phyloP scores from a whole-genome alignment of 2,329 filamentous ascomycete genomes.

The Hymenoscyphus repandus region DNA sequence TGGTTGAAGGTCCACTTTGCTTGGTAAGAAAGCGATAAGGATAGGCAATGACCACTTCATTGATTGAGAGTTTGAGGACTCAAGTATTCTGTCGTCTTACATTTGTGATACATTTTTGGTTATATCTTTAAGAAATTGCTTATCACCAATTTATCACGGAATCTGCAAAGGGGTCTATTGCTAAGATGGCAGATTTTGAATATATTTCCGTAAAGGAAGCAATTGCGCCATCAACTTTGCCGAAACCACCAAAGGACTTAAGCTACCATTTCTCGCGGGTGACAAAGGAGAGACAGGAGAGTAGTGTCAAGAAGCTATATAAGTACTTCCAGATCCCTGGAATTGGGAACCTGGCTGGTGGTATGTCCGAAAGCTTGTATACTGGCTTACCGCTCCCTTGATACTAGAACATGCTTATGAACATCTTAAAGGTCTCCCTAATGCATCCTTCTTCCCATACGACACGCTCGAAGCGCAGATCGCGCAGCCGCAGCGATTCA shows the following conservation, averaged over 20 bases:
- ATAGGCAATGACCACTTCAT: too few species aligned
- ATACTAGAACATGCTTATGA: slow-evolving; percentile 6
- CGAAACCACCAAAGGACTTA: slow-evolving; percentile 59
- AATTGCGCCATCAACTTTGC: slow-evolving; percentile 5
- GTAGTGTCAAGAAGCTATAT: slow-evolving; percentile 75
- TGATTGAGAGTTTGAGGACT: too few species aligned
- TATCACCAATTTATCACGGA: too few species aligned
- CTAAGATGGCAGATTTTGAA: slow-evolving; percentile 21
- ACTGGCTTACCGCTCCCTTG: neutral
- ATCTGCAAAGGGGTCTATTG: too few species aligned
- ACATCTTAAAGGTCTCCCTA: slow-evolving; percentile 57
- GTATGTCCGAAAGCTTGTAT: slow-evolving; percentile 35
- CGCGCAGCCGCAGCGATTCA: slow-evolving; percentile 69
- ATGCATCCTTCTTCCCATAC: slow-evolving; percentile 79
- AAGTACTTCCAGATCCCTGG: slow-evolving; percentile 69
- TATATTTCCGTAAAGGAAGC: slow-evolving; percentile 17
- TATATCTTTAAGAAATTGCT: too few species aligned
- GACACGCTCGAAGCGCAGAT: slow-evolving; percentile 83
- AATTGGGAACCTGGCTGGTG: slow-evolving; percentile 58
- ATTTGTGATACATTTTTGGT: too few species aligned
- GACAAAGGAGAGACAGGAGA: slow-evolving; percentile 59
- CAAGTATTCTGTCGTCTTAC: too few species aligned
- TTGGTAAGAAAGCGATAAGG: too few species aligned
- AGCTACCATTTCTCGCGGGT: slow-evolving; percentile 72
- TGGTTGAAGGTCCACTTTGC: too few species aligned